phyloP scores from a whole-genome alignment of 2,329 filamentous ascomycete genomes.

The Fusarium foetens region DNA sequence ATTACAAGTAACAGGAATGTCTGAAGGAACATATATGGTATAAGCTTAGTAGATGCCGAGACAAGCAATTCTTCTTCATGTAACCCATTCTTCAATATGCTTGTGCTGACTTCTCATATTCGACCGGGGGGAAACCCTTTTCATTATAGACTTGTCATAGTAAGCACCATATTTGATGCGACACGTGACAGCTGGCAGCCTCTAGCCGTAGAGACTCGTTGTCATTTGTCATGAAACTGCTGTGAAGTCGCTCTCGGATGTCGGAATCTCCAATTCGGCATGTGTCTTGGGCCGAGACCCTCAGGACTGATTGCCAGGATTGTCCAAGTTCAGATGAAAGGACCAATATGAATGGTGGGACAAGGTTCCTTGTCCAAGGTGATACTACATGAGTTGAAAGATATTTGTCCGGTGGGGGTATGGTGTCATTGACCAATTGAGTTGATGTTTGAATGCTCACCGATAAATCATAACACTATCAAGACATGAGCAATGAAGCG shows the following conservation, averaged over 20 bases:
- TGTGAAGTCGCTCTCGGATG: background rate
- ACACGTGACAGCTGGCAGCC: background rate
- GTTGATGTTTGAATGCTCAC: background rate
- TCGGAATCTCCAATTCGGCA: background rate
- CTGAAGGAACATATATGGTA: background rate
- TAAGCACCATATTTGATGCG: background rate
- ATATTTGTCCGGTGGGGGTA: background rate
- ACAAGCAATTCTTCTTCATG: too few species aligned
- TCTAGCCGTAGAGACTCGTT: background rate
- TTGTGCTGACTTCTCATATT: background rate
- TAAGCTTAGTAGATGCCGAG: background rate
- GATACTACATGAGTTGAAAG: rapidly evolving
- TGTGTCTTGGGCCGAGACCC: background rate
- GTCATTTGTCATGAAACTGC: rapidly evolving
- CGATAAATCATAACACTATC: background rate
- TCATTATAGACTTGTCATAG: background rate
- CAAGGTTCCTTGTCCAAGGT: rapidly evolving
- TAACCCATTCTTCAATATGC: background rate
- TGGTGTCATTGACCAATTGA: background rate
- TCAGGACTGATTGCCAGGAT: rapidly evolving
- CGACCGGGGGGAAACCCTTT: background rate
- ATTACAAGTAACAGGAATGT: background rate
- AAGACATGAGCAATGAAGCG: background rate
- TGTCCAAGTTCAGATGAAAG: background rate
- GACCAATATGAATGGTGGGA: background rate